Percentiles rank a stretch among this genome's conserved stretches.
Evolutionary conservation across 352 stramenopile genomes (phyloP).

Genomic region (Blastocystis sp.): DNA sequence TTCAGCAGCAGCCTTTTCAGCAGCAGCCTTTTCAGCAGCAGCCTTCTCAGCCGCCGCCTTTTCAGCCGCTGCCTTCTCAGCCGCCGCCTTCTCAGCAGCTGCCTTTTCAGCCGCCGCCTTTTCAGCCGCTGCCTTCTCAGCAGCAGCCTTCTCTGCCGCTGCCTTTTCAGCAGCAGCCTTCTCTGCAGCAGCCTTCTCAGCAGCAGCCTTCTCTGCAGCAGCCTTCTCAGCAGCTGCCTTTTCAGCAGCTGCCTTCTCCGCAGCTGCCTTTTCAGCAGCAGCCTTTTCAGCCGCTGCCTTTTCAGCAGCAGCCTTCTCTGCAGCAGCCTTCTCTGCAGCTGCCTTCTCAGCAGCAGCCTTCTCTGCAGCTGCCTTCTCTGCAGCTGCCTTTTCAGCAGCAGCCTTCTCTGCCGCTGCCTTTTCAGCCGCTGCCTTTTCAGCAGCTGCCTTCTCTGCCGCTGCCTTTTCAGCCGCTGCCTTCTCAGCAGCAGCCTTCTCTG

Average conservation of each 20-base stretch:
- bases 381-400: not conserved
- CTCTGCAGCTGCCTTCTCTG: not conserved
- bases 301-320: not conserved
- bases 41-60: conserved; percentile 8
- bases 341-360: conserved; percentile 14
- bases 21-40: not conserved
- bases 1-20: not conserved
- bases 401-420: not conserved
- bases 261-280: not conserved
- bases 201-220: not conserved
- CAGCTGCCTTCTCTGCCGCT: not conserved
- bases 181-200: not conserved
- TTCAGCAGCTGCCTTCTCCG: not conserved
- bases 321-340: not conserved
- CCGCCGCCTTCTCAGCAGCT: not conserved
- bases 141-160: not conserved
- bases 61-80: not conserved
- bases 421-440: not conserved
- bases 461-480: not conserved
- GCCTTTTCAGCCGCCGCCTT: not conserved
- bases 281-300: not conserved
- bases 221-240: not conserved
- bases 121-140: not conserved
- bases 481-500: not conserved
- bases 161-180: not conserved